Evolutionary conservation across 2,329 filamentous ascomycete genomes (phyloP), one percentile per base, ranked within the genome.

Genomic region (Fusarium pseudocircinatum): DNA sequence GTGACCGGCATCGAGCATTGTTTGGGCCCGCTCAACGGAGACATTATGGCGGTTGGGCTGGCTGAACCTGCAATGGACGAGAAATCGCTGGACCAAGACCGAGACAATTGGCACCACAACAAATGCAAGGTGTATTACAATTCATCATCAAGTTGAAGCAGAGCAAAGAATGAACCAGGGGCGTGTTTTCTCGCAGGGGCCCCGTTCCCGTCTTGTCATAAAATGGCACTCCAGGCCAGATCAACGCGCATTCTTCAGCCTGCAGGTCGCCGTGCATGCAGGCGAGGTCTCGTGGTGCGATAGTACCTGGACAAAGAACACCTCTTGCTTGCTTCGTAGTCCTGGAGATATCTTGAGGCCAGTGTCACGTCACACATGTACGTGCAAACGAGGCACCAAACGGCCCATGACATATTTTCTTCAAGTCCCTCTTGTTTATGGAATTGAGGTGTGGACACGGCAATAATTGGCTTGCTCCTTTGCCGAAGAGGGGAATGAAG

Each of bases 211-310:
- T 60, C 66, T 62, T 59, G 56, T 65, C 44, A 54, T 46, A 70
- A 50, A 72, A 70, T 65, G 70, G 69, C 60, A 75, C 75, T 63
- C 60, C 69, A 76, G 73, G 44, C 53, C 43, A 78, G 67, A 58
- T 60, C 75, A 68, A 67, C 73, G 69, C 74, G 74, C 74, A 72
- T 67, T 75, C 69, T 70, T 75, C 75, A 74, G 74, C 76, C 71
- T 77, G 72, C 77, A 75, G 74, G 72, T 73, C 76, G 69, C 70
- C 75, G 71, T 79, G 77, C 78, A 80, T 80, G 73, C 70, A 75
- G 76, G 66, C 70, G 65, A 76, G 77, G 78, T 80, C 78, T 76
- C 78, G 78, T 80, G 78, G 77, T 76, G 69, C 59, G 47, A 60
- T 60, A 68, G 68, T 68, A 60, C 36, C 32, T 43, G n/a, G 39